Evolutionary conservation across 169 alveolate species (phyloP), one percentile per base, ranked within the genome.

Genomic region (Plasmodium relictum): DNA sequence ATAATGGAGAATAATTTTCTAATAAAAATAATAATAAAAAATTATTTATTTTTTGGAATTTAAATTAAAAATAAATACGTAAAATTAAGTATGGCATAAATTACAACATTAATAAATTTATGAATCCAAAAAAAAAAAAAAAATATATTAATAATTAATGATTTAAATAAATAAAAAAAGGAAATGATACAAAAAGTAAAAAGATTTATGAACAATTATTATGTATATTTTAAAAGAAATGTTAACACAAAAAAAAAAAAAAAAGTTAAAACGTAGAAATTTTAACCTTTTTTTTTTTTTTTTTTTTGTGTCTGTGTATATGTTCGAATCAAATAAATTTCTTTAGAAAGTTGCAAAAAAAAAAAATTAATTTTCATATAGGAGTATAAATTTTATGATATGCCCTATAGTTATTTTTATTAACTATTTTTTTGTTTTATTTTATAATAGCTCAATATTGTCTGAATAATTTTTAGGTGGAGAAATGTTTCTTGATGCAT

Each of bases 371-470:
- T 31, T 31, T 31, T 31, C 39, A 2, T 31, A 3, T 31, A 31
- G 1, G 39, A 31, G 3, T 31, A 31, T 31, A 31, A 31, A 31
- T 31, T 31, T 31, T 31, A 31, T 31, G 39, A 31, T 31, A 31
- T 2, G 39, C 3, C 39, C 39, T 7, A 41, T 18, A 52, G 31
- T 9, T 63, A 62, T 61, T 72, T 3, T 69, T 37, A 9, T 42
- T 45, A 26, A 58, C 18, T 12, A 20, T 3, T 20, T n/a, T 7
- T 56, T 39, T 56, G 42, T 37, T 41, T 58, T 16, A 22, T 14
- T 52, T 68, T 71, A 83, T 68, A 83, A 68, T 44, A 83, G 61
- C 31, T 83, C 91, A 83, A 83, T 83, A 61, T 68, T 83, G 12
- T 83, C 91, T 41, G 73, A 45, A 45, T 83, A 83, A 44, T 52